A percentile compares a stretch with the other conserved stretches of the same genome.
phyloP scores from a whole-genome alignment of 140 eudicot genomes.

The Senecio squalidus region DNA sequence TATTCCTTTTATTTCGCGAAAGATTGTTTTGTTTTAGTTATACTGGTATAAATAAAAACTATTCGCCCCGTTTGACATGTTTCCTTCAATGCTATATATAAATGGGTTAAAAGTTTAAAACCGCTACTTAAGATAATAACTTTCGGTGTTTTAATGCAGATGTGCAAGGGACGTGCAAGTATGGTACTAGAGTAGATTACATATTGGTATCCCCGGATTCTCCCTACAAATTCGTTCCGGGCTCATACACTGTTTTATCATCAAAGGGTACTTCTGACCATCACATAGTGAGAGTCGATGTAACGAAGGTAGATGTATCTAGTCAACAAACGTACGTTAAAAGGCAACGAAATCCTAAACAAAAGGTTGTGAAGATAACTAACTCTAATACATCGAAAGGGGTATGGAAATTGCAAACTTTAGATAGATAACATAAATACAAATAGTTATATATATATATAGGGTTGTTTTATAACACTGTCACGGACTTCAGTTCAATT shows the following conservation, averaged over 20 bases:
- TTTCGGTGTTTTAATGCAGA: constrained; percentile 36
- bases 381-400: constrained; percentile 62
- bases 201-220: constrained; percentile 64
- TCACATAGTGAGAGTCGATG: constrained; percentile 88
- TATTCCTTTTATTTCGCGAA: too few relatives aligned
- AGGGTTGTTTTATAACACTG: too few relatives aligned
- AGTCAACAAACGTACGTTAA: constrained; percentile 22
- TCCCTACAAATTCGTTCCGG: constrained; percentile 85
- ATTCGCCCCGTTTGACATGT: too few relatives aligned
- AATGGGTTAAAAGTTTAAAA: too few relatives aligned
- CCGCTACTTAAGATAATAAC: background rate
- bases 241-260: constrained; percentile 81
- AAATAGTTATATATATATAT: background rate
- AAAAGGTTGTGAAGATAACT: constrained; percentile 60
- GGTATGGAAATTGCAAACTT: constrained; percentile 51
- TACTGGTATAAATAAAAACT: too few relatives aligned
- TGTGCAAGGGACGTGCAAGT: constrained; percentile 96
- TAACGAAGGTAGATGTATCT: constrained; percentile 36
- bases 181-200: constrained; percentile 92
- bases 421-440: constrained; percentile 27
- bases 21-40: too few relatives aligned
- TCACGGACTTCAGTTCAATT: too few relatives aligned
- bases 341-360: constrained; percentile 38
- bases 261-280: constrained; percentile 99
- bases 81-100: too few relatives aligned